Evolutionary conservation across 2,329 filamentous ascomycete species (phyloP).

Genomic region (Colletotrichum nymphaeae): DNA sequence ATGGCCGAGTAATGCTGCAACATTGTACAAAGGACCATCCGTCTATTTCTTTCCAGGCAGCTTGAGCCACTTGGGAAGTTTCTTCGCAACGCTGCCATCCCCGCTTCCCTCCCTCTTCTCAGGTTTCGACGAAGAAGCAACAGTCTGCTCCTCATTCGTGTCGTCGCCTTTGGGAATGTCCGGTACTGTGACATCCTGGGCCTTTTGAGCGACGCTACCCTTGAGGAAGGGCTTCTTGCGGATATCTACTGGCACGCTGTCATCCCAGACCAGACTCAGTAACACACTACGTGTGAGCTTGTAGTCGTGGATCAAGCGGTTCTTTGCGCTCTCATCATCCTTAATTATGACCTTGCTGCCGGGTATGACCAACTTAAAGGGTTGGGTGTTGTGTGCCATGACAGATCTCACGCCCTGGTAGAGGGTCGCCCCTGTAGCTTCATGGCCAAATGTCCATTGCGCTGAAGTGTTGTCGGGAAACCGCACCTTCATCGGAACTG

Average conservation of each 20-base stretch:
- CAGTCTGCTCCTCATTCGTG: slow-evolving; percentile 49
- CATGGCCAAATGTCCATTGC: slow-evolving; percentile 75
- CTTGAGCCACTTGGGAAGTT: slow-evolving; percentile 78
- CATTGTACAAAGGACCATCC: slow-evolving; percentile 44
- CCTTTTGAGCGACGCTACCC: slow-evolving; percentile 66
- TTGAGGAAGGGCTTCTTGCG: slow-evolving; percentile 71
- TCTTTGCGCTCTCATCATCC: slow-evolving; percentile 57
- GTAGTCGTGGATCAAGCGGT: slow-evolving; percentile 77
- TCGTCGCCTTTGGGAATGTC: slow-evolving; percentile 58
- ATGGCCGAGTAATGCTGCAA: not conserved
- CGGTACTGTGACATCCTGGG: slow-evolving; percentile 74
- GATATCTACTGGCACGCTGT: slow-evolving; percentile 66
- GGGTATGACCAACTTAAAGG: slow-evolving; percentile 78
- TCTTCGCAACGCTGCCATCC: slow-evolving; percentile 51
- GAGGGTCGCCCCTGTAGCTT: slow-evolving; percentile 76
- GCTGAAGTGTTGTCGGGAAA: slow-evolving; percentile 89
- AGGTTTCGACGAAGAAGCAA: slow-evolving; percentile 43
- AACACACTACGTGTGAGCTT: slow-evolving; percentile 78
- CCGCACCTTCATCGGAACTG: slow-evolving; percentile 81
- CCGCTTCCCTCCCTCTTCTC: slow-evolving; percentile 51
- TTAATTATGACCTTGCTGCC: slow-evolving; percentile 62
- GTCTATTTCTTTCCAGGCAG: slow-evolving; percentile 75
- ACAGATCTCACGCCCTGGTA: slow-evolving; percentile 80
- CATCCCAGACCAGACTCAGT: slow-evolving; percentile 81
- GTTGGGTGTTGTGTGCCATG: slow-evolving; percentile 72